Conservation (phyloP, 768 basidiomycete species). For the Pulveroboletus ravenelii region DNA sequence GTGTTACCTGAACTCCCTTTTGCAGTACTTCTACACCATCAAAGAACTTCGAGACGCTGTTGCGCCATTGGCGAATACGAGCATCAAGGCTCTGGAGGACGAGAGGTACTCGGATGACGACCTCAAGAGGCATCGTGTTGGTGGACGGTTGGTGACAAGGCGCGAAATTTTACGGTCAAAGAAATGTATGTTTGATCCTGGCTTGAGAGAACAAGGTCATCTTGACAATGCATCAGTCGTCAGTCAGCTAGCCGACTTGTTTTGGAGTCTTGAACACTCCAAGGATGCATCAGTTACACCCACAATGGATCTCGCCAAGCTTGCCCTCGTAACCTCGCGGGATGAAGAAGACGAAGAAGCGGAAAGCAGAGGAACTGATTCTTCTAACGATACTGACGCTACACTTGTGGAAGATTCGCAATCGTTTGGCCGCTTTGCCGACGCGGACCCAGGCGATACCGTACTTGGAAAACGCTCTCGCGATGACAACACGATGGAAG, state of each 20-base stretch:
- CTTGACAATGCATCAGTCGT: slow-evolving; percentile 52
- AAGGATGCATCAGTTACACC: slow-evolving; percentile 71
- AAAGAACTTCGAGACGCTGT: slow-evolving; percentile 81
- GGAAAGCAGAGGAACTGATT: slow-evolving; percentile 68
- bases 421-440: slow-evolving; percentile 21
- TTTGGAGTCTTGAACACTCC: slow-evolving; percentile 67
- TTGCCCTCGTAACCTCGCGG: slow-evolving; percentile 84
- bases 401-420: slow-evolving; percentile 78
- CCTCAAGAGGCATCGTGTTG: slow-evolving; percentile 78
- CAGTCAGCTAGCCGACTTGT: slow-evolving; percentile 71
- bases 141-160: slow-evolving; percentile 76
- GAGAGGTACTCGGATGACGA: slow-evolving; percentile 79
- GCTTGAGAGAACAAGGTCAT: slow-evolving; percentile 4
- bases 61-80: slow-evolving; percentile 49
- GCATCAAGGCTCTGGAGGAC: slow-evolving; percentile 54
- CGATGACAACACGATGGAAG: slow-evolving; percentile 48
- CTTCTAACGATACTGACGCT: slow-evolving; percentile 84
- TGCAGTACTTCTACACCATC: slow-evolving; percentile 94
- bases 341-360: slow-evolving; percentile 85
- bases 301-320: slow-evolving; percentile 80
- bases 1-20: slow-evolving; percentile 76
- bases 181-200: slow-evolving; percentile 55
- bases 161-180: slow-evolving; percentile 80
- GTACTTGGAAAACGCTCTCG: slow-evolving; percentile 70
- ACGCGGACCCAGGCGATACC: slow-evolving; percentile 37